Conservation (phyloP, 2,329 filamentous ascomycete genomes). For the Cytospora paraplurivora region DNA sequence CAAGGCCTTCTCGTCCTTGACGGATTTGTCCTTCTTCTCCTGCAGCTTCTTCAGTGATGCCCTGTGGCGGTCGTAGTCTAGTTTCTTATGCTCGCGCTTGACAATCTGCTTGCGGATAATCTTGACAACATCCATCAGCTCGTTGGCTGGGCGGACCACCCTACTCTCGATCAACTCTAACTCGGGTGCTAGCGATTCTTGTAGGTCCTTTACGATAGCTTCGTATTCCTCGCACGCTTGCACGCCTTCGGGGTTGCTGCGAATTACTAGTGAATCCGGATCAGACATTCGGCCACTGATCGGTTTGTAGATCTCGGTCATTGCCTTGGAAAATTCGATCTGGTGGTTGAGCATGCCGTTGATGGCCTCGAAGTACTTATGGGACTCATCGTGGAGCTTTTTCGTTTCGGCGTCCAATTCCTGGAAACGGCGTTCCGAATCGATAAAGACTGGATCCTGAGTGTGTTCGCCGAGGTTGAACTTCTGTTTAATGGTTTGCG, state of each 20-base stretch:
- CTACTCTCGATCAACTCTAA: slow-evolving; percentile 96
- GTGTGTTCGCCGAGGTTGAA: slow-evolving; percentile 97
- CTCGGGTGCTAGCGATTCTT: slow-evolving; percentile 85
- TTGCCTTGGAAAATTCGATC: slow-evolving; percentile 96
- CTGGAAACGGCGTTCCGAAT: slow-evolving; percentile 89
- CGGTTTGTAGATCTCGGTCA: slow-evolving; percentile 96
- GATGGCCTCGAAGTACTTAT: slow-evolving; percentile 97
- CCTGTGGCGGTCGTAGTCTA: slow-evolving; percentile 91
- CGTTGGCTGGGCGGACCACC: slow-evolving; percentile 88
- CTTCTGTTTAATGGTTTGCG: slow-evolving; percentile 85
- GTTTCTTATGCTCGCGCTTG: slow-evolving; percentile 96
- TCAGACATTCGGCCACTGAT: slow-evolving; percentile 96
- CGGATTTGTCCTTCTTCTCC: slow-evolving; percentile 93
- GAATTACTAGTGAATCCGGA: slow-evolving; percentile 76
- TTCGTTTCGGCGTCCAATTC: slow-evolving; percentile 96
- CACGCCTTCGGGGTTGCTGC: slow-evolving; percentile 92
- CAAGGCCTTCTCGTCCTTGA: slow-evolving; percentile 96
- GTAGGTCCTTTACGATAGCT: slow-evolving; percentile 82
- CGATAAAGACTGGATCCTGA: slow-evolving; percentile 91
- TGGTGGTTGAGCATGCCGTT: slow-evolving; percentile 97
- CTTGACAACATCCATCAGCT: slow-evolving; percentile 93
- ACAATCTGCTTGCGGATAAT: slow-evolving; percentile 83
- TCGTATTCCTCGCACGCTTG: slow-evolving; percentile 96
- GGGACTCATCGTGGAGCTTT: slow-evolving; percentile 93
- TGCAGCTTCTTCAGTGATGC: slow-evolving; percentile 87